A percentile compares a stretch with the other conserved stretches of the same genome.
Conservation (phyloP, 805 yeast genomes). For the Saccharomycopsis sp. region DNA sequence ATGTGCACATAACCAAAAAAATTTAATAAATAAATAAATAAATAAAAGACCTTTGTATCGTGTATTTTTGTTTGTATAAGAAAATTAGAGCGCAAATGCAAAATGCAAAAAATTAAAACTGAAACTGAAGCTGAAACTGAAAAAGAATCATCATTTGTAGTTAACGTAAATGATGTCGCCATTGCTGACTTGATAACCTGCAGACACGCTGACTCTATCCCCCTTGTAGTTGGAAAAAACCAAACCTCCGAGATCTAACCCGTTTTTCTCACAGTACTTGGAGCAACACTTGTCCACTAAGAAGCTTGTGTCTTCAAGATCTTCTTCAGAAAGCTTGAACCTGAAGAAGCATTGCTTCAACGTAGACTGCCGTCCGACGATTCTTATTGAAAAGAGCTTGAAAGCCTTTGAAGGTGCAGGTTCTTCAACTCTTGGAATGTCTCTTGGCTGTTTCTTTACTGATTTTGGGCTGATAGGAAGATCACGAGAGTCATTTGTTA, state of each 20-base stretch:
- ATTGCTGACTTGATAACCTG: slow-evolving; percentile 6
- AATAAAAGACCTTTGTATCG: too few relatives aligned
- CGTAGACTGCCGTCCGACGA: slow-evolving; percentile 14
- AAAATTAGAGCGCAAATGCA: too few relatives aligned
- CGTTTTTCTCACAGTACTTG: slow-evolving; percentile 14
- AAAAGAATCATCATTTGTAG: slow-evolving; percentile 4
- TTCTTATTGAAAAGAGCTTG: slow-evolving; percentile 9
- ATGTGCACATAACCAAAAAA: too few relatives aligned
- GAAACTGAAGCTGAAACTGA: too few relatives aligned
- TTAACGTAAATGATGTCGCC: slow-evolving; percentile 17
- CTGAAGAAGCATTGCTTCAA: slow-evolving; percentile 18
- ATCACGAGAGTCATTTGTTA: too few relatives aligned
- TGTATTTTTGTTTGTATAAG: too few relatives aligned
- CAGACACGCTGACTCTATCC: slow-evolving; percentile 1
- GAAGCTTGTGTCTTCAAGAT: slow-evolving; percentile 3
- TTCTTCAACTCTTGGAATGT: not conserved
- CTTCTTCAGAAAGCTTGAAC: slow-evolving; percentile 6
- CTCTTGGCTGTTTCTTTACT: not conserved
- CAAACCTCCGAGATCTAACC: slow-evolving; percentile 2
- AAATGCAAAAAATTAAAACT: not conserved
- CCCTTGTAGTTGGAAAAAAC: slow-evolving; percentile 16
- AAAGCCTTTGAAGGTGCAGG: not conserved
- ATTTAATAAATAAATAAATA: too few relatives aligned
- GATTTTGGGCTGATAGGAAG: too few relatives aligned
- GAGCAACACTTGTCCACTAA: slow-evolving; percentile 10